Evolutionary conservation across 163 green algal genomes (phyloP), one percentile per base, ranked within the genome.

Genomic region (Coccomyxa subellipsoidea): DNA sequence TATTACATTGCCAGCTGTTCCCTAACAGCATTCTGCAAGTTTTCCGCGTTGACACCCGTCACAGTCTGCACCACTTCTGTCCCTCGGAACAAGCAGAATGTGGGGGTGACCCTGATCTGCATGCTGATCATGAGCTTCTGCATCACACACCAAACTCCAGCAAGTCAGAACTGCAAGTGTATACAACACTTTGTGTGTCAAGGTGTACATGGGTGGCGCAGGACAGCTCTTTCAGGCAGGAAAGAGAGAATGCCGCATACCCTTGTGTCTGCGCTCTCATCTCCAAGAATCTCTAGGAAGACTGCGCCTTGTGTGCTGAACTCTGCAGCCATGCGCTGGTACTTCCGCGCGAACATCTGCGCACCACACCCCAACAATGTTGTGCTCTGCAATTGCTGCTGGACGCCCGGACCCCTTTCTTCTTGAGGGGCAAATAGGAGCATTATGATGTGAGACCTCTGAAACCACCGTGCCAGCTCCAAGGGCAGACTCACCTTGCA

Each of bases 21-120:
- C 39, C n/a, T 71, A 23, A 85, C 69, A 12, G 81, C 81, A 73
- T 81, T 81, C 7, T 69, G 32, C 54, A 90, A 76, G 69, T 92
- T 92, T 40, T 85, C 77, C 39, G 85, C 85, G 77, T 91, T 92
- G 34, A 92, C 83, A 37, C 88, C 88, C 34, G 82, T 86, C 70
- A 81, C 54, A 10, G 37, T 80, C 66, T 88, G 66, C n/a, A 84
- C 80, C 38, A 76, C 38, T 78, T 85, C 78, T 18, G 31, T 73
- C 40, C 76, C 80, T 10, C 84, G 77, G 69, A 83, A 92, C 7
- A 92, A 4, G 40, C 84, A 76, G 76, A 92, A 92, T 12, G 86
- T 89, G 38, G 88, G 88, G 0, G 88, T 92, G 31, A 87, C 85
- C 32, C 69, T 79, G 23, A 89, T 79, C 40, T 81, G 31, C n/a